Evolutionary conservation across 495 filamentous ascomycete genomes (phyloP), one percentile per base, ranked within the genome.

Genomic region (Pyrenula massariospora): DNA sequence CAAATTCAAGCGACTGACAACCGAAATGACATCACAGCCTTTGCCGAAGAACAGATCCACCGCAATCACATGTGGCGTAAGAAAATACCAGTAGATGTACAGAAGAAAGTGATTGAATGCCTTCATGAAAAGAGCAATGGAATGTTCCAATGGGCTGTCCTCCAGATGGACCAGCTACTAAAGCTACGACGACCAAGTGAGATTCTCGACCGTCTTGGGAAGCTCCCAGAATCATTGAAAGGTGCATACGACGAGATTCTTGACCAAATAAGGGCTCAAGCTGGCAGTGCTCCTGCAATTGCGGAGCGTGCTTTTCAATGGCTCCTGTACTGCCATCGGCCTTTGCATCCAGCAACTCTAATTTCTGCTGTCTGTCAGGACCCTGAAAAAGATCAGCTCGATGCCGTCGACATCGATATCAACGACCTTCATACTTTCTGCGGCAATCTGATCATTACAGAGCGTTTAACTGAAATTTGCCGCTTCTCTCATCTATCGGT

Each of bases 61-160:
- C 55, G 53, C 59, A 58, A 21, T 50, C 49, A 21, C 54, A 23
- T n/a, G 11, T 59, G 56, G 57, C 63, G 25, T n/a, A 52, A 54
- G 25, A 62, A 5, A 58, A 62, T 47, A 57, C 57, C 12, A 22
- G 47, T 0, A 52, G 24, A 3, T 48, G 61, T 11, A 53, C 59
- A 23, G 53, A 59, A 20, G 48, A 59, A 24, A 55, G 55, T 22
- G 53, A 63, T 8, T 60, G 58, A 51, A 62, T 60, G 59, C 3
- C 11, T n/a, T 12, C 24, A 12, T 19, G n/a, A 23, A 8, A 55
- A 19, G 3, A 22, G 12, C 20, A 55, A 55, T 12, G 49, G 54
- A 47, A 68, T 62, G 66, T 73, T 73, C 54, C 70, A 71, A 56
- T 73, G 66, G 69, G 70, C 59, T 12, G 54, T 36, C 23, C 48